Conservation (phyloP, 176 grass and related monocot genomes). For the Avena sativa region DNA sequence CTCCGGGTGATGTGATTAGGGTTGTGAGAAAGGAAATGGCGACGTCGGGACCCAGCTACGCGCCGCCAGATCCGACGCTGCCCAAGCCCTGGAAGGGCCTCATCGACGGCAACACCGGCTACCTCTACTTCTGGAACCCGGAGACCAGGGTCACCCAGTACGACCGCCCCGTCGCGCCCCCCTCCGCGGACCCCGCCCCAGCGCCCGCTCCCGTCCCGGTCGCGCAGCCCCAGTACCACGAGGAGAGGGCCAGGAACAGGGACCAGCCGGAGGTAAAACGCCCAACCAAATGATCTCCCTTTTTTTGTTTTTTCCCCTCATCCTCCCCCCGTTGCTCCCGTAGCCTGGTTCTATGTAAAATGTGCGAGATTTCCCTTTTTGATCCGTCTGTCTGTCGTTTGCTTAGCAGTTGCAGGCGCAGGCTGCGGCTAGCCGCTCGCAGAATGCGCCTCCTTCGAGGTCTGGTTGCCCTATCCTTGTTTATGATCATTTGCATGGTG, state of each 20-base stretch:
- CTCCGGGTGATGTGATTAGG: not conserved
- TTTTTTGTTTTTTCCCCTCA: not conserved
- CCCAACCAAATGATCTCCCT: not conserved
- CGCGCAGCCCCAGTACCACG: slow-evolving; percentile 19
- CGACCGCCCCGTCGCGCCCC: slow-evolving; percentile 48
- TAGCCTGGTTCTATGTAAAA: not conserved
- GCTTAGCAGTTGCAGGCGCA: not conserved
- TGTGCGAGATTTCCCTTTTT: not conserved
- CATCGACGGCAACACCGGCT: slow-evolving; percentile 81
- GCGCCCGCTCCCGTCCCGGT: not conserved
- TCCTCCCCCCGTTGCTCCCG: not conserved
- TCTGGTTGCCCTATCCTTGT: not conserved
- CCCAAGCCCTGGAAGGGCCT: slow-evolving; percentile 82
- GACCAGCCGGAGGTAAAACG: slow-evolving; percentile 41
- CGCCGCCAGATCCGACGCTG: slow-evolving; percentile 72
- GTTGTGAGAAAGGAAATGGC: slow-evolving; percentile 19
- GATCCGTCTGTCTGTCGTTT: not conserved
- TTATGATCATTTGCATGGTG: not conserved
- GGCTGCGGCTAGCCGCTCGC: not conserved
- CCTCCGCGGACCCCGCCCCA: not conserved
- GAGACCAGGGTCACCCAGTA: slow-evolving; percentile 82
- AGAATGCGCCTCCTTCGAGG: slow-evolving; percentile 35
- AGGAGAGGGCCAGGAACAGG: slow-evolving; percentile 26
- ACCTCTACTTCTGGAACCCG: slow-evolving; percentile 95
- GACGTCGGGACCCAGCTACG: slow-evolving; percentile 58